phyloP scores from a whole-genome alignment of 1,284 basidiomycete species.

The Fomes fomentarius region DNA sequence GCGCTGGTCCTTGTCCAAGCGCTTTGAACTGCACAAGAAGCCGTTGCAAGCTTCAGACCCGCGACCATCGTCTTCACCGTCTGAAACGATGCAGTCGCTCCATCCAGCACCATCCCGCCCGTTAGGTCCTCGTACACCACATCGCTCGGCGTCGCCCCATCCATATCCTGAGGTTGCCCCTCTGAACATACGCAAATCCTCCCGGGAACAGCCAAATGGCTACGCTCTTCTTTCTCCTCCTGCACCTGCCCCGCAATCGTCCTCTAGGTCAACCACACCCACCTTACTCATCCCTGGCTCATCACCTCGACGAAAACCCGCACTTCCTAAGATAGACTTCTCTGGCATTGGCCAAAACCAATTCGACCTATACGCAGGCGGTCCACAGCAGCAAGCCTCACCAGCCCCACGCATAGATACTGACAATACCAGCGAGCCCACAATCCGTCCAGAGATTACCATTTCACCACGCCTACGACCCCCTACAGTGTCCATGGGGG shows the following conservation, averaged over 20 bases:
- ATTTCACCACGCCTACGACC: conserved; percentile 32
- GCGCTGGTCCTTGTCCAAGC: conserved; percentile 12
- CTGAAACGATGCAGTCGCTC: conserved; percentile 38
- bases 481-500: conserved; percentile 34
- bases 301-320: conserved; percentile 29
- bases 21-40: conserved; percentile 10
- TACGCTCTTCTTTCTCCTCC: conserved; percentile 28
- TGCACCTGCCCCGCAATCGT: conserved; percentile 15
- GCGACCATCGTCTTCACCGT: conserved; percentile 27
- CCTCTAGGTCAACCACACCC: conserved; percentile 28
- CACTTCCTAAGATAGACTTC: conserved; percentile 35
- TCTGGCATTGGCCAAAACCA: conserved; percentile 24
- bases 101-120: conserved; percentile 46
- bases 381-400: conserved; percentile 30
- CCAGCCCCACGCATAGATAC: conserved; percentile 35
- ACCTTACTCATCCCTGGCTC: conserved; percentile 24
- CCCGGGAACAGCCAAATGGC: conserved; percentile 31
- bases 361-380: conserved; percentile 35
- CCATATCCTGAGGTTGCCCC: conserved; percentile 40
- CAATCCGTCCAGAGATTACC: conserved; percentile 51
- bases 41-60: conserved; percentile 19
- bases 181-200: conserved; percentile 44
- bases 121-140: conserved; percentile 57
- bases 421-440: conserved; percentile 51
- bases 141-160: conserved; percentile 51